phyloP scores from a whole-genome alignment of 352 stramenopile genomes.

The Nothophytophthora sp. region DNA sequence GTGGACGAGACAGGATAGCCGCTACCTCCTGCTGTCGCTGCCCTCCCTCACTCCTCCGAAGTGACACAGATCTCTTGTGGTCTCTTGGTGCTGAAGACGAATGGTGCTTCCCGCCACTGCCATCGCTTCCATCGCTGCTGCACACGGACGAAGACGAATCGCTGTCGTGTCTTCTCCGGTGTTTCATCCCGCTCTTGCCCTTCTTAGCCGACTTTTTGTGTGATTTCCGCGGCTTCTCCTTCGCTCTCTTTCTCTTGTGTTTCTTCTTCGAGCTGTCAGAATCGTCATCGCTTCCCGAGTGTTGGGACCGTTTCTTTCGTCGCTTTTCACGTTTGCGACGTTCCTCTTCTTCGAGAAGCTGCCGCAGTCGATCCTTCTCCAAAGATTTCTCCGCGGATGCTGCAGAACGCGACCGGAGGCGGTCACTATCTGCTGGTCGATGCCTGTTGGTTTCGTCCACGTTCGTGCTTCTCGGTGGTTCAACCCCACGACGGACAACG shows the following conservation, averaged over 20 bases:
- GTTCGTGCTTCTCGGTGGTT: not conserved
- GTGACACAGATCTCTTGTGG: not conserved
- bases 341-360: constrained; percentile 34
- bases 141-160: constrained; percentile 1
- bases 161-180: not conserved
- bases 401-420: not conserved
- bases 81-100: constrained; percentile 1
- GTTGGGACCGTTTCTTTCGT: not conserved
- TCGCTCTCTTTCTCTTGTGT: constrained; percentile 3
- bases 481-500: not conserved
- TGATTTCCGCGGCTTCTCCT: not conserved
- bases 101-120: no score
- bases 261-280: not conserved
- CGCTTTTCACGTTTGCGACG: not conserved
- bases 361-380: constrained; percentile 35
- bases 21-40: constrained; percentile 2
- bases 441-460: not conserved
- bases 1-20: constrained; percentile 32
- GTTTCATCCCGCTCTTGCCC: constrained; percentile 25
- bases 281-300: not conserved
- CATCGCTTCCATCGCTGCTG: not conserved
- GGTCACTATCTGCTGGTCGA: not conserved
- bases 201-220: constrained; percentile 19
- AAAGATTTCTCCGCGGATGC: constrained; percentile 7
- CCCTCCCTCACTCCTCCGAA: not conserved